phyloP scores from a whole-genome alignment of 2,329 filamentous ascomycete genomes.

The Xylariaceae sp. region DNA sequence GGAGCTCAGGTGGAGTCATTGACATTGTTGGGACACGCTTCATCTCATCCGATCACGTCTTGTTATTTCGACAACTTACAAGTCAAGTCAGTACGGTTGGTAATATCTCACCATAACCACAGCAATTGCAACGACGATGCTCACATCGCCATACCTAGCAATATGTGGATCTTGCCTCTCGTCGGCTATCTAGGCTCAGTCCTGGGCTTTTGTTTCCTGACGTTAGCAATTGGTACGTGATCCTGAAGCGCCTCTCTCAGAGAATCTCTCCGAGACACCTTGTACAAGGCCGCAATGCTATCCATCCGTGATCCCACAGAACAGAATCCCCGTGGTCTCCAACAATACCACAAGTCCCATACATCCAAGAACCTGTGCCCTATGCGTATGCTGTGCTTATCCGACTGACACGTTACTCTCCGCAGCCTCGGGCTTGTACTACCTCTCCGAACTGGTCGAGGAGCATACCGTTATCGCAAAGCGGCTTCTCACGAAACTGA shows the following conservation, averaged over 20 bases:
- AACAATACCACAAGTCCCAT: neutral
- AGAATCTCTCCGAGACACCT: too few species aligned
- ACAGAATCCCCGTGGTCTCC: neutral
- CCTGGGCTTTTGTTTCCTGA: conserved; percentile 89
- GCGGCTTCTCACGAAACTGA: conserved; percentile 75
- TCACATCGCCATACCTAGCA: conserved; percentile 29
- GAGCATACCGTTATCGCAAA: conserved; percentile 94
- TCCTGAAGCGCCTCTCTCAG: neutral
- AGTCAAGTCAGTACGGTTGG: neutral
- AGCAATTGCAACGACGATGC: conserved; percentile 7
- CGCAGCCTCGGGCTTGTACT: conserved; percentile 91
- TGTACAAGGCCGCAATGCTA: too few species aligned
- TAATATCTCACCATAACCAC: neutral
- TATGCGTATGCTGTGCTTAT: neutral
- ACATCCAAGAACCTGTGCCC: neutral
- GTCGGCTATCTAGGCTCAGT: conserved; percentile 84
- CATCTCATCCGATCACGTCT: neutral
- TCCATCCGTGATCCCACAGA: neutral
- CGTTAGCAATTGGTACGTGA: conserved; percentile 75
- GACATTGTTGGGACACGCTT: conserved; percentile 12
- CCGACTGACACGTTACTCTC: conserved; percentile 20
- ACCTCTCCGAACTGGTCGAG: conserved; percentile 95
- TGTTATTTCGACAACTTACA: too few species aligned
- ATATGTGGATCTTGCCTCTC: conserved; percentile 93
- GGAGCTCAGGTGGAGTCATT: neutral